A percentile compares a stretch with the other conserved stretches of the same genome.
These are phyloP conservation scores for Vanrija humicola DNA, from an alignment of 1,284 basidiomycete species.

Conservation along the genomic window DNA sequence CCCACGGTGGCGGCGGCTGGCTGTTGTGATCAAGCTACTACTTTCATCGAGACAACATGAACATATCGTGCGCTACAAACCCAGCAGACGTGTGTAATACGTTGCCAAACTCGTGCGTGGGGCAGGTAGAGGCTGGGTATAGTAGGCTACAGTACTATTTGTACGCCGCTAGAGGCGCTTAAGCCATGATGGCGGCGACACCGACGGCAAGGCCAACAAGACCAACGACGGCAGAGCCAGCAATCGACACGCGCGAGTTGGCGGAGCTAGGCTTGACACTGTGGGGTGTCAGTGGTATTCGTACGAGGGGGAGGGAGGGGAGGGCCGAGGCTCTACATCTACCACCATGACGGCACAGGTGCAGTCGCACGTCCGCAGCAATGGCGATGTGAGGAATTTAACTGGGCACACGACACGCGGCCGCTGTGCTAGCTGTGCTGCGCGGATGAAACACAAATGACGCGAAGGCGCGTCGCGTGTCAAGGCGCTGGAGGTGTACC, in stretches of 20 bases:
- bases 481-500: too few species aligned
- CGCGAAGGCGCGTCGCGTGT: too few species aligned
- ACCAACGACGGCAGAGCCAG: neutral
- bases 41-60: too few species aligned
- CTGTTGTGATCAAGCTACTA: too few species aligned
- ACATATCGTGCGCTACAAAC: neutral
- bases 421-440: too few species aligned
- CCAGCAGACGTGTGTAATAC: neutral
- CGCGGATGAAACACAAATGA: too few species aligned
- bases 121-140: neutral
- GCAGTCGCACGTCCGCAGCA: too few species aligned
- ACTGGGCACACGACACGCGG: too few species aligned
- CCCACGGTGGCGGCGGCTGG: too few species aligned
- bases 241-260: neutral
- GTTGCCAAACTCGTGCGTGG: neutral
- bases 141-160: neutral
- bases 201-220: neutral
- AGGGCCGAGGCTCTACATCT: too few species aligned
- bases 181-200: slow-evolving; percentile 8
- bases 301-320: neutral
- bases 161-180: neutral
- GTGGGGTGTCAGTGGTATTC: slow-evolving; percentile 4
- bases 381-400: too few species aligned
- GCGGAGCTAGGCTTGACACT: neutral
- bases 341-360: too few species aligned